Percentiles rank a stretch among this genome's conserved stretches.
phyloP scores from a whole-genome alignment of 495 filamentous ascomycete genomes.

The Glonium stellatum region DNA sequence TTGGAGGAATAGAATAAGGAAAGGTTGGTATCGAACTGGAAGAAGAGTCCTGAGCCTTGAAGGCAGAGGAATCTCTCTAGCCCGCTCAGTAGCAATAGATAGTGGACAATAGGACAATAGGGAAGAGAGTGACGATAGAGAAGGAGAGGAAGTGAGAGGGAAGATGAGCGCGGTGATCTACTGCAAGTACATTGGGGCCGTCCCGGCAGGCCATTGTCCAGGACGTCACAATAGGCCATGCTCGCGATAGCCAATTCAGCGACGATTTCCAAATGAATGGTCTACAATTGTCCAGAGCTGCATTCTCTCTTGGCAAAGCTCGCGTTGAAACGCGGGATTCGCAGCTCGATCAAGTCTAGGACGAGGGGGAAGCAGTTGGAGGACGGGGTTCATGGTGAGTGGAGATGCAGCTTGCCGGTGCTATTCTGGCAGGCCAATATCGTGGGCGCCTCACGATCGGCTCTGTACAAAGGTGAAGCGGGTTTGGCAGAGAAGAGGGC shows the following conservation, averaged over 20 bases:
- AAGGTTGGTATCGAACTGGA: constrained; percentile 8
- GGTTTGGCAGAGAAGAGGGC: constrained; percentile 13
- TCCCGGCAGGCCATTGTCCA: constrained; percentile 12
- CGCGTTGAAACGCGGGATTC: constrained; percentile 17
- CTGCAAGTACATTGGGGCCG: constrained; percentile 4
- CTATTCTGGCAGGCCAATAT: constrained; percentile 15
- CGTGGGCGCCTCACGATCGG: constrained; percentile 8
- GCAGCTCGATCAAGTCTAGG: constrained; percentile 14
- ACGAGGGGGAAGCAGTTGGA: constrained; percentile 7
- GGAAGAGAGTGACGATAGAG: constrained; percentile 15
- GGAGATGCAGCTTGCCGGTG: constrained; percentile 10
- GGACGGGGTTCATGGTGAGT: constrained; percentile 1
- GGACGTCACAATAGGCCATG: constrained; percentile 15
- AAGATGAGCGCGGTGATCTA: constrained; percentile 11
- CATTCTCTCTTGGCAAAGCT: constrained; percentile 3
- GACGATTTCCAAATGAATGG: constrained; percentile 20
- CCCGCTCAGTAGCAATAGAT: constrained; percentile 20
- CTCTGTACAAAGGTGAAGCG: constrained; percentile 16
- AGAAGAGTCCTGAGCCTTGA: constrained; percentile 22
- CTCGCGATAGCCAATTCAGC: constrained; percentile 16
- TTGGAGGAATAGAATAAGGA: constrained; percentile 10
- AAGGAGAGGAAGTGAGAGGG: constrained; percentile 12
- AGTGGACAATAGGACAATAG: constrained; percentile 19
- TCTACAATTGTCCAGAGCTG: constrained; percentile 17
- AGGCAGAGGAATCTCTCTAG: constrained; percentile 18